These are phyloP conservation scores for Plasmodium vivax DNA, from an alignment of 169 alveolate species.

Conservation along the genomic window DNA sequence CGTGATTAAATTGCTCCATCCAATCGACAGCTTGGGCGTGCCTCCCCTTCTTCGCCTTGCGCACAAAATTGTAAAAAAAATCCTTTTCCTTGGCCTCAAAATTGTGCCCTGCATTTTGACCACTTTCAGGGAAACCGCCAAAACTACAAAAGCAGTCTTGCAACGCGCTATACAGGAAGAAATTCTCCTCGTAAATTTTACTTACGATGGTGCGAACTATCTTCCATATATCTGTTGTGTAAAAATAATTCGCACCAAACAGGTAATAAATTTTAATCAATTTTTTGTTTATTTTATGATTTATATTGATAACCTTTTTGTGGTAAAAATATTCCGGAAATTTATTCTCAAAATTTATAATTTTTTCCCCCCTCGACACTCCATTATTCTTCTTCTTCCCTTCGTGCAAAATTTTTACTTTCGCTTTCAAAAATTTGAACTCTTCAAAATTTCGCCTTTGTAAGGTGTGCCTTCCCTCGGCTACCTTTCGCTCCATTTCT, in stretches of 20 bases:
- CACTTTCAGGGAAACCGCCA: not conserved
- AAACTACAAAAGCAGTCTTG: not conserved
- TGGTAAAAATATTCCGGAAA: slow-evolving; percentile 58
- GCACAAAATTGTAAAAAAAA: not conserved
- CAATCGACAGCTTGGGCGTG: not conserved
- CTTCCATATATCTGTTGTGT: slow-evolving; percentile 20
- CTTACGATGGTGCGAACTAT: slow-evolving; percentile 12
- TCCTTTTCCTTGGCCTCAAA: not conserved
- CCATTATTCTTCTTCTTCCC: not conserved
- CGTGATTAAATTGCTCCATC: slow-evolving; percentile 8
- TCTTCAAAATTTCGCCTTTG: not conserved
- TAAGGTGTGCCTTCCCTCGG: not conserved
- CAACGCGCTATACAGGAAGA: slow-evolving; percentile 2
- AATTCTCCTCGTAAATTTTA: slow-evolving; percentile 51
- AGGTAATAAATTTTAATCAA: slow-evolving; percentile 41
- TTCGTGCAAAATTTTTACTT: slow-evolving; percentile 21
- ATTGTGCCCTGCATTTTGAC: slow-evolving; percentile 11
- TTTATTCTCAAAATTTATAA: slow-evolving; percentile 21
- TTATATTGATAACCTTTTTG: slow-evolving; percentile 54
- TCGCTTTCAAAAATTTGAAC: slow-evolving; percentile 8
- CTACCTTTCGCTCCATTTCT: not conserved
- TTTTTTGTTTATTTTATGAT: slow-evolving; percentile 55
- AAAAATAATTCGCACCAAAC: slow-evolving; percentile 36
- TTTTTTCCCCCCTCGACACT: not conserved
- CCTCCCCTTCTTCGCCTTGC: not conserved